Percentiles rank a stretch among this genome's conserved stretches.
phyloP scores from a whole-genome alignment of 2,329 filamentous ascomycete genomes.

The Clonostachys rosea region DNA sequence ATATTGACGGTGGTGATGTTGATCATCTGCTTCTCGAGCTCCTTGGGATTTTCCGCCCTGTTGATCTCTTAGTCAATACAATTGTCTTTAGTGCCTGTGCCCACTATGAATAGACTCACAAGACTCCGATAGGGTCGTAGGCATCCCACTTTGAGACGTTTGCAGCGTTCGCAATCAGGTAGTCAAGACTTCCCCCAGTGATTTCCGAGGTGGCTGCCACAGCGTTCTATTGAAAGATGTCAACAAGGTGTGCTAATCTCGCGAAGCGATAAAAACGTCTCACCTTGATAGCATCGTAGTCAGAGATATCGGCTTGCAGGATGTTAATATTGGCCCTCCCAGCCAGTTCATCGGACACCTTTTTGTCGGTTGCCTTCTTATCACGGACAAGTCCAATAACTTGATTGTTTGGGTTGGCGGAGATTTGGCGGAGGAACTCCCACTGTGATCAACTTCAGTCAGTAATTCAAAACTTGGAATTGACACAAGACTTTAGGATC shows the following conservation, averaged over 20 bases:
- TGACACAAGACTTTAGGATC: background rate
- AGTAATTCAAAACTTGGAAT: background rate
- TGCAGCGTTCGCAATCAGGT: slow-evolving; percentile 44
- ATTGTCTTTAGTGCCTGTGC: slow-evolving; percentile 7
- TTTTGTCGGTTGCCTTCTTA: slow-evolving; percentile 35
- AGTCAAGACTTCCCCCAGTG: slow-evolving; percentile 36
- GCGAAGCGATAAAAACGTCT: background rate
- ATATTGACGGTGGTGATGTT: slow-evolving; percentile 24
- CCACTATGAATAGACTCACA: slow-evolving; percentile 15
- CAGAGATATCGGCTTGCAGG: slow-evolving; percentile 36
- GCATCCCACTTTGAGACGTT: slow-evolving; percentile 16
- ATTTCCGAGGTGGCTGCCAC: slow-evolving; percentile 8
- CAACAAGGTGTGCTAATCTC: background rate
- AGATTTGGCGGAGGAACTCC: slow-evolving; percentile 41
- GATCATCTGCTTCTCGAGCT: background rate
- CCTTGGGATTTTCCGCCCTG: background rate
- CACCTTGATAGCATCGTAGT: slow-evolving; percentile 29
- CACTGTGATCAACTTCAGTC: slow-evolving; percentile 24
- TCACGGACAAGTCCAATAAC: slow-evolving; percentile 44
- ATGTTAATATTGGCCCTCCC: slow-evolving; percentile 36
- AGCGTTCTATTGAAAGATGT: background rate
- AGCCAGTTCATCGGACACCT: slow-evolving; percentile 30
- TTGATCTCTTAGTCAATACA: background rate
- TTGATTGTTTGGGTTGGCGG: slow-evolving; percentile 31
- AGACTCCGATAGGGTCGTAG: slow-evolving; percentile 22